A percentile compares a stretch with the other conserved stretches of the same genome.
Conservation (phyloP, 2,329 filamentous ascomycete species). For the Hyphodiscus sp. region DNA sequence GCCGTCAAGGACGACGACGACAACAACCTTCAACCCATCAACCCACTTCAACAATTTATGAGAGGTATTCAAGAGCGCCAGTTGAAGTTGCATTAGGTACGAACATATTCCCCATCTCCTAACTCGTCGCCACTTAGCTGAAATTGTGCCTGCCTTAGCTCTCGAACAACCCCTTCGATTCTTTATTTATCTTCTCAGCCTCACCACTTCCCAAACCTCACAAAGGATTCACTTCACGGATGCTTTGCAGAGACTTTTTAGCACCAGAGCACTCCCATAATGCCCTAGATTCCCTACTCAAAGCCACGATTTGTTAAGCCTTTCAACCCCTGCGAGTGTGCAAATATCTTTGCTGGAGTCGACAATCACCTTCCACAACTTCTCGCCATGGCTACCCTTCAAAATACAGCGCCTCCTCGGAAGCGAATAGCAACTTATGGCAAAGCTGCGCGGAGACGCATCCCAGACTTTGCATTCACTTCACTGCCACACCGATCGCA, state of each 20-base stretch:
- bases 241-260: not conserved
- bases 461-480: conserved; percentile 24
- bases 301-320: not conserved
- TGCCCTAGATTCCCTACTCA: not conserved
- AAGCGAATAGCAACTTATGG: conserved; percentile 30
- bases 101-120: not conserved
- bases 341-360: not conserved
- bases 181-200: not conserved
- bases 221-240: not conserved
- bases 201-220: not conserved
- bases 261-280: not conserved
- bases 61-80: not conserved
- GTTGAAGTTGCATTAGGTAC: not conserved
- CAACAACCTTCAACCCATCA: not conserved
- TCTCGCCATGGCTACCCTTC: conserved; percentile 24
- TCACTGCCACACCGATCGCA: conserved; percentile 16
- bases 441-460: conserved; percentile 24
- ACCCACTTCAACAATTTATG: not conserved
- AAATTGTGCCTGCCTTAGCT: not conserved
- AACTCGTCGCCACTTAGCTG: not conserved
- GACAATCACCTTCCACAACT: not conserved
- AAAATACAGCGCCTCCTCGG: conserved; percentile 18
- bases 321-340: not conserved
- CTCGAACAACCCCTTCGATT: not conserved
- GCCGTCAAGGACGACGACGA: not conserved